Evolutionary conservation across 306 rosid species (phyloP).

Genomic region (Quercus dentata): DNA sequence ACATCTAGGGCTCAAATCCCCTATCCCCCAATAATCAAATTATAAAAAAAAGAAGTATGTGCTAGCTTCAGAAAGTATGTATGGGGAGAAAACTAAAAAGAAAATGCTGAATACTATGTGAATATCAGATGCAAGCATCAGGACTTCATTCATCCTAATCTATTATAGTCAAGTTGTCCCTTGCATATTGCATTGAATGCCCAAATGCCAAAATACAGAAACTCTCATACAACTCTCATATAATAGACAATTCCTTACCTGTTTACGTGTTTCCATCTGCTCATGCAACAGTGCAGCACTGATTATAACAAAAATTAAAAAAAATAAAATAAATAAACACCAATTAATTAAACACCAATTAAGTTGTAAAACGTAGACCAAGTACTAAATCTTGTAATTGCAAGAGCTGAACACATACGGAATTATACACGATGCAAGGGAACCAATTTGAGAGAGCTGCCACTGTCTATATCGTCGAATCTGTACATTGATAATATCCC

Average conservation of each 20-base stretch:
- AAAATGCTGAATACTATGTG: not conserved
- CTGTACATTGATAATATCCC: conserved; percentile 88
- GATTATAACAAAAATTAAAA: conserved; percentile 25
- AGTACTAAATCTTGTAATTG: conserved; percentile 1
- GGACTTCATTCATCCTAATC: not conserved
- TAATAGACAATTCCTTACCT: conserved; percentile 47
- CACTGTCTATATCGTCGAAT: conserved; percentile 93
- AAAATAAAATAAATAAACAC: not conserved
- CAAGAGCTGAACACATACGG: conserved; percentile 67
- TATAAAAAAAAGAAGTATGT: not conserved
- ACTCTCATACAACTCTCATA: conserved; percentile 4
- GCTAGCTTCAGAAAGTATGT: not conserved
- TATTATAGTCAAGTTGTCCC: not conserved
- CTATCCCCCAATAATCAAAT: too few relatives aligned
- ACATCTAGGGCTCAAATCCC: too few relatives aligned
- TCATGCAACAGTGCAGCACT: conserved; percentile 88
- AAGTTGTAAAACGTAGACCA: conserved; percentile 5
- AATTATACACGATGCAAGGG: conserved; percentile 69
- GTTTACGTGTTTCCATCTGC: conserved; percentile 77
- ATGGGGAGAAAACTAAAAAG: conserved; percentile 16
- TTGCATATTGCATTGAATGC: not conserved
- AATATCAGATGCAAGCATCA: not conserved
- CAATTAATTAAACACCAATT: not conserved
- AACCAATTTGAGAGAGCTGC: conserved; percentile 93
- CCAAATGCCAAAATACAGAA: not conserved